Base-by-base conservation (phyloP, 495 filamentous ascomycete genomes). In the Penicillium robsamsonii region DNA sequence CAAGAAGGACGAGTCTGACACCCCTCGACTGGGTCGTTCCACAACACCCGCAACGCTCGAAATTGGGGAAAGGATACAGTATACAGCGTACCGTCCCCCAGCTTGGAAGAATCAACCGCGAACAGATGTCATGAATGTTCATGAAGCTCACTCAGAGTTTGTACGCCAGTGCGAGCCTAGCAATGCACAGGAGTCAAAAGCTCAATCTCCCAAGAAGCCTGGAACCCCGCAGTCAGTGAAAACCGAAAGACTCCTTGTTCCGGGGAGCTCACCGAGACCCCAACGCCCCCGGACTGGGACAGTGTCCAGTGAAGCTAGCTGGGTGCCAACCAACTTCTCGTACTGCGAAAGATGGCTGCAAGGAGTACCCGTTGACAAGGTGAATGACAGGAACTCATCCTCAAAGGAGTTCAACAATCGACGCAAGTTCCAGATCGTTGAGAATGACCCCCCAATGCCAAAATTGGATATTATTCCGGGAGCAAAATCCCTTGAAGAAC, bases 271-370 rank as follows among this genome's bases (percentile, higher is more conserved):
- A 15, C 66, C 66, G 30, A 62, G 53, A 60, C 56, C 65, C 13
- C 70, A 73, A 46, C 64, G 75, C 40, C 64, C 65, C 8, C 67
- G 75, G 37, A 69, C 75, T 9, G 67, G 59, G 5, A 78, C 75
- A 18, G 68, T 73, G 9, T 78, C 75, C 10, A 78, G 72, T 53
- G 70, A 73, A 55, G 68, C 72, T 13, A 75, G 74, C 57, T 78
- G 75, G 75, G 66, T 71, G 17, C 71, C 74, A 0, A 73, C 65
- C 55, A 76, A 69, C 37, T 63, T 78, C 20, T 74, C 74, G 7
- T 75, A 76, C 50, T 78, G 71, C 54, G 69, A 76, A 48, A 65
- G 60, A 47, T 78, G 75, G 75, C 68, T 78, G 12, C 73, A 78
- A 50, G 60, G 70, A 3, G 75, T 75, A 1, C 75, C 73, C 0